Evolutionary conservation across 768 basidiomycete species (phyloP), one percentile per base, ranked within the genome.

Genomic region (Boletales sp.): DNA sequence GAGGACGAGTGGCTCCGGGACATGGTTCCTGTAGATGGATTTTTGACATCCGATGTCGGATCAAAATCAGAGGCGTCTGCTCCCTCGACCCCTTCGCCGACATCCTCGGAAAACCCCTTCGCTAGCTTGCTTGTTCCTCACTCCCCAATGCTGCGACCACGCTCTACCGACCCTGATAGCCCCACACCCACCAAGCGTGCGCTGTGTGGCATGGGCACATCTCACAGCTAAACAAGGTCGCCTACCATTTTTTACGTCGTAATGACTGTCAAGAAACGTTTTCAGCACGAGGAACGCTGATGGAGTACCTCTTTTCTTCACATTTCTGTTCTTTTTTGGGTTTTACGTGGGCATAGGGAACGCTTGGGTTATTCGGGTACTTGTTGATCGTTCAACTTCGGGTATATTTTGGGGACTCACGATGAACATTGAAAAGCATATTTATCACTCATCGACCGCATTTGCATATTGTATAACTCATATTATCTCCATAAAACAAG

Each of bases 1-100:
- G 79, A 82, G 52, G 78, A 84, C 56, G 69, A 70, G 53, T 85
- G 83, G 83, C 69, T 85, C 47, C 74, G 79, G 64, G 83, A 85
- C 69, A 84, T 82, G 56, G 70, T 84, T 2, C 83, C 83, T 9
- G 37, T 59, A 39, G 40, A 59, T 53, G 21, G 44, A 60, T 35
- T 52, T 17, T 12, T 5, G 8, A 34, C 9, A 5, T 45, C 43
- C 2, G 59, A 59, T 10, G 45, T n/a, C 29, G 62, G 63, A 35
- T 2, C 58, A 0, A 49, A n/a, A 53, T 63, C 57, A 30, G 62
- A 54, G 51, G 18, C 54, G 6, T 35, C 39, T 43, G 56, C 53
- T 31, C 15, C 40, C n/a, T 19, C 54, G 9, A 49, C 52, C 13
- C 51, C 57, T 4, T 57, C 57, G 4, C 59, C 66, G 8, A 55